Evolutionary conservation across 208 protist species (phyloP).

Genomic region (Acanthamoeba triangularis): DNA sequence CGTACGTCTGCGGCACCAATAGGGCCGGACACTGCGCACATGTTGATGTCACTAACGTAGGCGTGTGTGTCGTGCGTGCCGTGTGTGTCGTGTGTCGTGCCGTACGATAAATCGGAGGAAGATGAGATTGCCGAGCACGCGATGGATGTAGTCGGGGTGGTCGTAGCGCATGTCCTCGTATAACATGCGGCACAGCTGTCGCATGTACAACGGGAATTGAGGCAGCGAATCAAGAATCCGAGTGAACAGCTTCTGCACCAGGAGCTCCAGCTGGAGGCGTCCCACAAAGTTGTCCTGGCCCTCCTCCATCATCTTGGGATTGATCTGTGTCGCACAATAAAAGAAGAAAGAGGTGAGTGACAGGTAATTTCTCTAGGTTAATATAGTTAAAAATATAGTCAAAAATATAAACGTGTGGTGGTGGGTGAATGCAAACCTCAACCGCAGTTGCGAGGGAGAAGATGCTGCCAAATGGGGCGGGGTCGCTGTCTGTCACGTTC

Average conservation of each 20-base stretch:
- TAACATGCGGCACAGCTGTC: conserved; percentile 34
- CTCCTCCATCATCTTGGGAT: conserved; percentile 55
- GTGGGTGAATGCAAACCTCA: background rate
- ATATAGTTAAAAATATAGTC: too few species aligned
- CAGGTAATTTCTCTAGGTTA: too few species aligned
- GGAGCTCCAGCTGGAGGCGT: conserved; percentile 36
- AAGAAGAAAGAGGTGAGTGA: background rate
- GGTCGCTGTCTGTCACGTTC: background rate
- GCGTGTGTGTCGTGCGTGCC: too few species aligned
- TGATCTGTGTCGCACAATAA: background rate
- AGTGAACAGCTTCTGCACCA: conserved; percentile 23
- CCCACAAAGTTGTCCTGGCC: conserved; percentile 11
- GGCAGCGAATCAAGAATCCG: background rate
- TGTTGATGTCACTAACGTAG: background rate
- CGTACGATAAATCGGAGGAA: conserved; percentile 67
- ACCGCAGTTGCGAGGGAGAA: background rate
- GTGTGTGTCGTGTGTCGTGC: too few species aligned
- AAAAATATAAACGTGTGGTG: too few species aligned
- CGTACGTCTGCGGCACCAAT: background rate
- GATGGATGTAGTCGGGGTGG: conserved; percentile 49
- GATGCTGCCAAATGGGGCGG: background rate
- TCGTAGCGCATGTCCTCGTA: conserved; percentile 53
- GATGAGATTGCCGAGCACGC: conserved; percentile 65
- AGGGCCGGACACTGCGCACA: background rate
- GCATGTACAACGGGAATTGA: conserved; percentile 34